phyloP scores from a whole-genome alignment of 805 yeast species.

The Candida peoriensis region DNA sequence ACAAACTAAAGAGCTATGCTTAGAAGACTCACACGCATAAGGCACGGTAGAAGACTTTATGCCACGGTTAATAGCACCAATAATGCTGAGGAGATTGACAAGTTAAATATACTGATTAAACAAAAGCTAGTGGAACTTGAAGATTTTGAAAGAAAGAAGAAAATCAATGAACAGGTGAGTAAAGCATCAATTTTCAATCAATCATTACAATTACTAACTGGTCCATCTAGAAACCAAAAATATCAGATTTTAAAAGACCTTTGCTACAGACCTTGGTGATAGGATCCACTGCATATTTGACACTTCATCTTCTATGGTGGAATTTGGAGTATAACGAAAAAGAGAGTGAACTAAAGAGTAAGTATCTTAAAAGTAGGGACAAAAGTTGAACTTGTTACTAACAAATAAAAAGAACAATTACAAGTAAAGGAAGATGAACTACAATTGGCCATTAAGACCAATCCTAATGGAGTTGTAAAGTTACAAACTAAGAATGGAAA shows the following conservation, averaged over 20 bases:
- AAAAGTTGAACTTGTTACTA: conserved; percentile 4
- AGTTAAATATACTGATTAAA: conserved; percentile 16
- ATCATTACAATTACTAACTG: conserved; percentile 2
- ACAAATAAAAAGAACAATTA: conserved; percentile 8
- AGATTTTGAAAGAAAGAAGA: conserved; percentile 11
- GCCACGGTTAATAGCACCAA: too few species aligned
- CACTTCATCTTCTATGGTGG: conserved; percentile 23
- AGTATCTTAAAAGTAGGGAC: conserved; percentile 3
- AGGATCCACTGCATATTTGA: conserved; percentile 20
- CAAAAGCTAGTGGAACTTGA: conserved; percentile 19
- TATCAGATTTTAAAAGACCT: conserved; percentile 24
- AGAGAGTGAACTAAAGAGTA: conserved; percentile 18
- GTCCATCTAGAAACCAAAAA: conserved; percentile 17
- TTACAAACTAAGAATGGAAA: neutral
- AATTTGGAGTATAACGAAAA: conserved; percentile 16
- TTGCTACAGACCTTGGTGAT: conserved; percentile 17
- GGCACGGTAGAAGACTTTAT: too few species aligned
- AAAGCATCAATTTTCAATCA: neutral
- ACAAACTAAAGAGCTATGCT: too few species aligned
- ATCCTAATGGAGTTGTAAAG: neutral
- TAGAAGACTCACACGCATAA: too few species aligned
- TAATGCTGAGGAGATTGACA: conserved; percentile 21
- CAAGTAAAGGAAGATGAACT: conserved; percentile 10
- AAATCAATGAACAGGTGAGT: conserved; percentile 13
- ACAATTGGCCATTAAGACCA: conserved; percentile 1